Percentiles rank a stretch among this genome's conserved stretches.
Evolutionary conservation across 306 rosid species (phyloP).

Genomic region (Lablab purpureus): DNA sequence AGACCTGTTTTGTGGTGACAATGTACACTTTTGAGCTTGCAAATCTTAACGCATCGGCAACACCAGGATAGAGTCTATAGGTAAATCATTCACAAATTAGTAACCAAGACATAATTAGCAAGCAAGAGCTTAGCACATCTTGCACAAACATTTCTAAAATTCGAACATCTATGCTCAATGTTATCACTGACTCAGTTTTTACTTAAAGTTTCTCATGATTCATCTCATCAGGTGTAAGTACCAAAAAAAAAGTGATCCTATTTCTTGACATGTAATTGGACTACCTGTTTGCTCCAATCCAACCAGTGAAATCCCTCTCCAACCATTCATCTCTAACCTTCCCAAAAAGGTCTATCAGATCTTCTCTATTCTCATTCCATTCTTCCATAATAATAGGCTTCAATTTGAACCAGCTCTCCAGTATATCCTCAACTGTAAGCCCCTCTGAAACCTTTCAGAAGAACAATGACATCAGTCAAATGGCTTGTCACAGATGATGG

Average conservation of each 20-base stretch:
- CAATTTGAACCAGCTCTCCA: slow-evolving; percentile 85
- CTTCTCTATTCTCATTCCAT: slow-evolving; percentile 84
- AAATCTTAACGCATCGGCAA: slow-evolving; percentile 76
- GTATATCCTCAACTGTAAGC: slow-evolving; percentile 75
- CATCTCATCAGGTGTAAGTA: slow-evolving; percentile 12
- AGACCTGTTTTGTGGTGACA: slow-evolving; percentile 89
- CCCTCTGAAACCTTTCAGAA: slow-evolving; percentile 84
- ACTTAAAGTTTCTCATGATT: neutral
- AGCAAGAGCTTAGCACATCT: neutral
- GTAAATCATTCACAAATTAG: slow-evolving; percentile 31
- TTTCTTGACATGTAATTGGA: slow-evolving; percentile 31
- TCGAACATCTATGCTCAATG: slow-evolving; percentile 12
- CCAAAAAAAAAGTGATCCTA: neutral
- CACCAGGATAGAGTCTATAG: slow-evolving; percentile 82
- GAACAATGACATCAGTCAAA: slow-evolving; percentile 45
- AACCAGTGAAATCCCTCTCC: slow-evolving; percentile 71
- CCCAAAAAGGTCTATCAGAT: slow-evolving; percentile 74
- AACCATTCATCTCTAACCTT: slow-evolving; percentile 93
- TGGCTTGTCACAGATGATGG: slow-evolving; percentile 39
- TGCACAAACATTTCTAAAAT: neutral
- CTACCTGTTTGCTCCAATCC: slow-evolving; percentile 98
- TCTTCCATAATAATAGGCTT: slow-evolving; percentile 85
- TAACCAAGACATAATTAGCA: slow-evolving; percentile 4
- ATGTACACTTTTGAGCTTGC: slow-evolving; percentile 80
- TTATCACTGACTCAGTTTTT: slow-evolving; percentile 8